Conservation (phyloP, 2,329 filamentous ascomycete species). For the Fusarium solani-melongenae region DNA sequence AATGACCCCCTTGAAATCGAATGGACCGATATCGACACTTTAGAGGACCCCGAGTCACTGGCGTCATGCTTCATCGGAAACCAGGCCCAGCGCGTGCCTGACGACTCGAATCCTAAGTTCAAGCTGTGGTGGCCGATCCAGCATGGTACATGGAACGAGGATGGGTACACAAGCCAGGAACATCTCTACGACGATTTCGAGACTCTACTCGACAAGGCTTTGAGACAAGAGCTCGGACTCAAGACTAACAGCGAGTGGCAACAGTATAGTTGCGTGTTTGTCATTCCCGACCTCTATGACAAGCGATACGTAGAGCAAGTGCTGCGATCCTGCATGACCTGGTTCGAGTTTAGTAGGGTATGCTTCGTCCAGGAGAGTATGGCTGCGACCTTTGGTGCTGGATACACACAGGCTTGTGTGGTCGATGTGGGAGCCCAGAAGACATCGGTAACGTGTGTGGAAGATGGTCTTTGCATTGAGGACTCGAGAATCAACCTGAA, state of each 20-base stretch:
- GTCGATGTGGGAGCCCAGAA: constrained; percentile 98
- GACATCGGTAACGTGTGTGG: constrained; percentile 95
- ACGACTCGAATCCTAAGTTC: constrained; percentile 89
- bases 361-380: constrained; percentile 97
- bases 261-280: constrained; percentile 95
- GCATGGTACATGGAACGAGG: constrained; percentile 89
- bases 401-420: constrained; percentile 92
- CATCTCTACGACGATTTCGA: constrained; percentile 89
- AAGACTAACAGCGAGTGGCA: constrained; percentile 82
- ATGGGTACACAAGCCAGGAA: constrained; percentile 83
- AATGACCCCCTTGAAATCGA: constrained; percentile 95
- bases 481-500: constrained; percentile 96
- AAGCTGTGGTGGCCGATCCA: constrained; percentile 93
- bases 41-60: constrained; percentile 71
- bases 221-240: constrained; percentile 85
- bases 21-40: constrained; percentile 84
- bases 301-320: constrained; percentile 89
- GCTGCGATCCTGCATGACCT: constrained; percentile 85
- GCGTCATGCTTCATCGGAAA: constrained; percentile 81
- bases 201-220: constrained; percentile 84
- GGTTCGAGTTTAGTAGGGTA: constrained; percentile 89
- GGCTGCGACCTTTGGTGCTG: constrained; percentile 93
- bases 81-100: constrained; percentile 86
- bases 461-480: constrained; percentile 94
- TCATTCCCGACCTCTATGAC: constrained; percentile 97